phyloP scores from a whole-genome alignment of 2,329 filamentous ascomycete species.

The Juglanconis sp. region DNA sequence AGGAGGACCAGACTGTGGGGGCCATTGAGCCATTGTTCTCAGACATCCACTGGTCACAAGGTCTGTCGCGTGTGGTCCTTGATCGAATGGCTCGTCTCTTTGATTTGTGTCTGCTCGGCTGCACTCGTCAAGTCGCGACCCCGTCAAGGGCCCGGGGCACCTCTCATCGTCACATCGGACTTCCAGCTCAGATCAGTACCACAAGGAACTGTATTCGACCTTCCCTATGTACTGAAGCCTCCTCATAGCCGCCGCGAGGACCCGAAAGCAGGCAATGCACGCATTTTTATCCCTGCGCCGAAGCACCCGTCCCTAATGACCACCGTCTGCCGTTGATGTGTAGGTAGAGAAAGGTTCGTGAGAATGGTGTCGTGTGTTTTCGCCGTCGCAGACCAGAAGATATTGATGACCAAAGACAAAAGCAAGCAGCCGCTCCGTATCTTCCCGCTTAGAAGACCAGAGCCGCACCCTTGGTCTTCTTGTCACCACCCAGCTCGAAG shows the following conservation, averaged over 20 bases:
- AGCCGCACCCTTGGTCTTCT: slow-evolving; percentile 99
- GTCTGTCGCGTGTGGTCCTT: background rate
- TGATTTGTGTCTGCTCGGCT: slow-evolving; percentile 11
- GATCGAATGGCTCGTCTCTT: slow-evolving; percentile 10
- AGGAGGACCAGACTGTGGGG: too few species aligned
- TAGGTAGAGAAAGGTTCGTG: slow-evolving; percentile 16
- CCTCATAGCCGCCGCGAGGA: slow-evolving; percentile 19
- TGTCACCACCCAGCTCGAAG: slow-evolving; percentile 99
- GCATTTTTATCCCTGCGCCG: slow-evolving; percentile 19
- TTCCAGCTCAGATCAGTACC: slow-evolving; percentile 12
- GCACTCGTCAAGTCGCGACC: slow-evolving; percentile 6
- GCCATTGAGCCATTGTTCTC: background rate
- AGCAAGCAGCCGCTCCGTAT: background rate
- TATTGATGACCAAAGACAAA: slow-evolving; percentile 16
- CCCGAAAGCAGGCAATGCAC: slow-evolving; percentile 19
- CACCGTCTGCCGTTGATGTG: slow-evolving; percentile 17
- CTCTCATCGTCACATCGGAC: slow-evolving; percentile 11
- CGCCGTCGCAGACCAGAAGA: slow-evolving; percentile 18
- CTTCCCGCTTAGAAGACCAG: slow-evolving; percentile 85
- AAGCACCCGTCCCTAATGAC: slow-evolving; percentile 20
- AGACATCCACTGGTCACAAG: background rate
- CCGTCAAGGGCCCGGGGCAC: slow-evolving; percentile 6
- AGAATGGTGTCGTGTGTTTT: slow-evolving; percentile 15
- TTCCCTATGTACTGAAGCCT: slow-evolving; percentile 18
- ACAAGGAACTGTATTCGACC: slow-evolving; percentile 16